Evolutionary conservation across 2,329 filamentous ascomycete genomes (phyloP).

Genomic region (Hirsutella thompsonii): DNA sequence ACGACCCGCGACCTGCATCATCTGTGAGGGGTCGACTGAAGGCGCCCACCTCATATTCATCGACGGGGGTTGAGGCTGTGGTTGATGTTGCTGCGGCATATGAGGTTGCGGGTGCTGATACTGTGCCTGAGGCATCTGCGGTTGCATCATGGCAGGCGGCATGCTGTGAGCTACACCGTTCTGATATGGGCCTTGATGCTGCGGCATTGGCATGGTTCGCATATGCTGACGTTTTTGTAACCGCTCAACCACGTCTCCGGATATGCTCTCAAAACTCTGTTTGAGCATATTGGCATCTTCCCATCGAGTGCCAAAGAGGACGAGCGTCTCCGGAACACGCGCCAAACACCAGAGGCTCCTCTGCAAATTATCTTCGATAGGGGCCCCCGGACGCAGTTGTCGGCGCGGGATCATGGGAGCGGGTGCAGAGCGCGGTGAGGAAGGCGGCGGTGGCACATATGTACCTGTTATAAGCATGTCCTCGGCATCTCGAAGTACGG

Average conservation of each 20-base stretch:
- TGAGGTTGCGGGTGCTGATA: slow-evolving; percentile 13
- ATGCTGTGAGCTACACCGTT: slow-evolving; percentile 8
- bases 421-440: slow-evolving; percentile 31
- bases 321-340: slow-evolving; percentile 38
- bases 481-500: slow-evolving; percentile 44
- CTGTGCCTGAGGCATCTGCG: slow-evolving; percentile 11
- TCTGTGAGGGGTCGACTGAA: slow-evolving; percentile 26
- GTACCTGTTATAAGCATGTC: slow-evolving; percentile 41
- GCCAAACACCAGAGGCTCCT: slow-evolving; percentile 43
- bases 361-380: slow-evolving; percentile 36
- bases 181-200: slow-evolving; percentile 22
- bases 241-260: slow-evolving; percentile 27
- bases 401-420: slow-evolving; percentile 40
- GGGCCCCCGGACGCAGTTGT: slow-evolving; percentile 18
- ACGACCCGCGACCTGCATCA: slow-evolving; percentile 21
- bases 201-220: slow-evolving; percentile 16
- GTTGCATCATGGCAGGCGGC: slow-evolving; percentile 3
- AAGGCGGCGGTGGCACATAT: slow-evolving; percentile 30
- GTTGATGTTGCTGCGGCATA: slow-evolving; percentile 2
- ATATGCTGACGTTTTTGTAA: slow-evolving; percentile 26
- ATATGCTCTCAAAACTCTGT: slow-evolving; percentile 38
- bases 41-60: slow-evolving; percentile 27
- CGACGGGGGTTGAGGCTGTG: slow-evolving; percentile 3
- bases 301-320: slow-evolving; percentile 47
- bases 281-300: slow-evolving; percentile 40